Evolutionary conservation across 2,329 filamentous ascomycete genomes (phyloP), one percentile per base, ranked within the genome.

Genomic region (Stachybotrys elegans): DNA sequence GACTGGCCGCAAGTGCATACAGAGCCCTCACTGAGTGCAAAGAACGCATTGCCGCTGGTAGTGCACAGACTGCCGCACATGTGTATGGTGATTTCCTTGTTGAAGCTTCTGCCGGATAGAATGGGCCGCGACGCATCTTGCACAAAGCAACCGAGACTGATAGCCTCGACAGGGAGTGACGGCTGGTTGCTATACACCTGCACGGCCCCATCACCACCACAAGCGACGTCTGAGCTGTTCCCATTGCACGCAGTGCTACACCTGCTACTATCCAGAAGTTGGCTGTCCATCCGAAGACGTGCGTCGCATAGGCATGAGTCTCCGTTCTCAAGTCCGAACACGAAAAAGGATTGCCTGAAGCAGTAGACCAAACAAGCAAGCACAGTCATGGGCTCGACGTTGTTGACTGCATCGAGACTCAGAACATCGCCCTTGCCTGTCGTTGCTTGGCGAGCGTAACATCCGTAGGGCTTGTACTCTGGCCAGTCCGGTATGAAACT

Each of bases 231-330:
- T n/a, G 44, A 37, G 25, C 22, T 46, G 44, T 46, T 46, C 11
- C 39, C 44, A 39, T 46, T 46, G 40, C 44, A 46, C 20, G 42
- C 20, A n/a, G 37, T 40, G 23, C 42, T 42, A 34, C 44, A 46
- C 25, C 34, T 46, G 23, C 31, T n/a, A 42, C 39, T 35, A 25
- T 42, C 44, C 17, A 46, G n/a, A 25, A 42, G 25, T 40, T 46
- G 44, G 37, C 44, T 46, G 32, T 46, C 40, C 40, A 46, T 46
- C 19, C 40, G 40, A 21, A 46, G 44, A 3, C 35, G 44, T 23
- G 25, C 37, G 20, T 46, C 40, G 25, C 44, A 46, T 21, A 42
- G 25, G 34, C 44, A 46, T 8, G 44, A 42, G 40, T 46, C 35
- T 25, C 44, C 44, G 40, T 40, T 42, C 19, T 46, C 17, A 3